Percentiles rank a stretch among this genome's conserved stretches.
Conservation (phyloP, 129 eudicot genomes). For the Centaurea solstitialis region DNA sequence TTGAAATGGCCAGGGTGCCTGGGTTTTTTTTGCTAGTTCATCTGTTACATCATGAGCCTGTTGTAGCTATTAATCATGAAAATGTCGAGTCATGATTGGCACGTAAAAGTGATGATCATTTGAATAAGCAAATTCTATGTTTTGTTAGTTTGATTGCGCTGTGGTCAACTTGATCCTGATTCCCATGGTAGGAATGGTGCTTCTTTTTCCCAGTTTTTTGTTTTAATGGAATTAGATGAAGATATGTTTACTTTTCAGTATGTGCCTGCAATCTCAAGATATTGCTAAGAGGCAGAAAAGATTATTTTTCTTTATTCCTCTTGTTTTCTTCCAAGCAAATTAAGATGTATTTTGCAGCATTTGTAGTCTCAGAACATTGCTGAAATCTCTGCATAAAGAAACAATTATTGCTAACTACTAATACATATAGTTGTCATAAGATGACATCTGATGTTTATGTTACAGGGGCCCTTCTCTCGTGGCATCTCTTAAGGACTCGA, state of each 20-base stretch:
- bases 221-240: background rate
- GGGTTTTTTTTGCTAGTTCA: background rate
- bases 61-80: background rate
- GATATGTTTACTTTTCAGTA: background rate
- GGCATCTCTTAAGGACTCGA: slow-evolving; percentile 75
- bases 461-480: slow-evolving; percentile 96
- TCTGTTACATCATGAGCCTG: background rate
- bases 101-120: background rate
- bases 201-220: background rate
- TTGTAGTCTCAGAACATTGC: background rate
- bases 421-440: background rate
- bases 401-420: slow-evolving; percentile 2
- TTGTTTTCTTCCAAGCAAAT: background rate
- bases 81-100: background rate
- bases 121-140: background rate
- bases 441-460: slow-evolving; percentile 27
- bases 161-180: background rate
- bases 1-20: background rate
- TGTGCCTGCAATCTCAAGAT: background rate
- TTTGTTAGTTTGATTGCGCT: background rate
- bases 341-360: background rate
- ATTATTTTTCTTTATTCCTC: background rate
- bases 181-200: background rate
- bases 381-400: slow-evolving; percentile 13
- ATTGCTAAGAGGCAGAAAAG: background rate